Conservation (phyloP, 495 filamentous ascomycete genomes). For the Penicillium goetzii region DNA sequence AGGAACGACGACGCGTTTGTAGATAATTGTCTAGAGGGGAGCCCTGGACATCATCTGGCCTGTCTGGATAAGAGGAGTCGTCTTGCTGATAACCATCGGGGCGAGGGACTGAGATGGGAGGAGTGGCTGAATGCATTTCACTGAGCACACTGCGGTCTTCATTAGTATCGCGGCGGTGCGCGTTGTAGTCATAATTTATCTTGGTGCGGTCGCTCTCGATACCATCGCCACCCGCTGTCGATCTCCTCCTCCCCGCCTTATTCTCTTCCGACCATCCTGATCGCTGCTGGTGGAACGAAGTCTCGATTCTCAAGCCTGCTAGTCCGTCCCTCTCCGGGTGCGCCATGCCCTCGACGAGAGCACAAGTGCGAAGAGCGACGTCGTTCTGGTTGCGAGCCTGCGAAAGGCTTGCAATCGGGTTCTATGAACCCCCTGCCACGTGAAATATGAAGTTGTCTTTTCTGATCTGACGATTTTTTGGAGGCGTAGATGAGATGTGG, state of each 20-base stretch:
- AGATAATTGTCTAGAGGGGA: conserved; percentile 52
- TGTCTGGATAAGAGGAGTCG: conserved; percentile 41
- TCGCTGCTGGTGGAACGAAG: conserved; percentile 39
- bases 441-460: conserved; percentile 11
- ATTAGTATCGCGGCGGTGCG: conserved; percentile 51
- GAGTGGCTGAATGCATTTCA: conserved; percentile 51
- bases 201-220: conserved; percentile 52
- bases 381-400: conserved; percentile 21
- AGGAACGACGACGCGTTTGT: conserved; percentile 42
- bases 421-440: conserved; percentile 31
- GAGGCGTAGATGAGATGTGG: conserved; percentile 23
- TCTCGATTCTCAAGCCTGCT: conserved; percentile 50
- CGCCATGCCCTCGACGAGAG: conserved; percentile 47
- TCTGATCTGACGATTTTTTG: conserved; percentile 14
- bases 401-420: conserved; percentile 32
- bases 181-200: conserved; percentile 44
- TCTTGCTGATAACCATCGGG: conserved; percentile 33
- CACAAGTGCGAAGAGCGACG: conserved; percentile 11
- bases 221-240: conserved; percentile 42
- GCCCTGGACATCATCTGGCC: conserved; percentile 45
- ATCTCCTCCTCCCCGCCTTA: conserved; percentile 30
- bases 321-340: conserved; percentile 42
- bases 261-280: conserved; percentile 33
- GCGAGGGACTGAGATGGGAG: conserved; percentile 53
- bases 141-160: conserved; percentile 50